A percentile compares a stretch with the other conserved stretches of the same genome.
Evolutionary conservation across 225 moss, liverwort and hornwort species (phyloP).

Genomic region (Antitrichia curtipendula): DNA sequence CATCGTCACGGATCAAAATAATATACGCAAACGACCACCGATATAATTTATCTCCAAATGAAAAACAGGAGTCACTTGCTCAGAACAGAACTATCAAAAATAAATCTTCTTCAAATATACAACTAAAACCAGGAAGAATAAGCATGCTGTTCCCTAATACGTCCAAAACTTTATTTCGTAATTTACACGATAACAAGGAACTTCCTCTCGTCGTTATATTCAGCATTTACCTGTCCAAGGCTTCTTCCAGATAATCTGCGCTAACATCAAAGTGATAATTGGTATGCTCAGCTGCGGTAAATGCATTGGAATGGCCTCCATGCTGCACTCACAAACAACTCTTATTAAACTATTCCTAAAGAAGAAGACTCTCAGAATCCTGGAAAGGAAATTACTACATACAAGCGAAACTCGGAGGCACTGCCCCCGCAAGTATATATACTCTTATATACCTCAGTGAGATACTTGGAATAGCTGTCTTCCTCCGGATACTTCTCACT

Average conservation of each 20-base stretch:
- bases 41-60: neutral
- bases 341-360: neutral
- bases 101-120: neutral
- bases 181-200: neutral
- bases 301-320: slow-evolving; percentile 97
- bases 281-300: slow-evolving; percentile 83
- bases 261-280: slow-evolving; percentile 97
- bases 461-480: slow-evolving; percentile 94
- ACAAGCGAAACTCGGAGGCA: neutral
- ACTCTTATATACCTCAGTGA: slow-evolving; percentile 55
- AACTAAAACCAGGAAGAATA: neutral
- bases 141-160: neutral
- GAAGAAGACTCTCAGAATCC: neutral
- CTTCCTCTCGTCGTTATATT: neutral
- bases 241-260: slow-evolving; percentile 83
- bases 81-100: neutral
- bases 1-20: neutral
- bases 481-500: slow-evolving; percentile 98
- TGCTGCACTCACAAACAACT: slow-evolving; percentile 49
- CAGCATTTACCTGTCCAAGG: slow-evolving; percentile 69
- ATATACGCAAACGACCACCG: neutral
- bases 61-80: neutral
- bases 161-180: neutral
- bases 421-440: neutral
- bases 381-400: neutral